phyloP scores from a whole-genome alignment of 306 rosid species.

The Cucurbita pepo region DNA sequence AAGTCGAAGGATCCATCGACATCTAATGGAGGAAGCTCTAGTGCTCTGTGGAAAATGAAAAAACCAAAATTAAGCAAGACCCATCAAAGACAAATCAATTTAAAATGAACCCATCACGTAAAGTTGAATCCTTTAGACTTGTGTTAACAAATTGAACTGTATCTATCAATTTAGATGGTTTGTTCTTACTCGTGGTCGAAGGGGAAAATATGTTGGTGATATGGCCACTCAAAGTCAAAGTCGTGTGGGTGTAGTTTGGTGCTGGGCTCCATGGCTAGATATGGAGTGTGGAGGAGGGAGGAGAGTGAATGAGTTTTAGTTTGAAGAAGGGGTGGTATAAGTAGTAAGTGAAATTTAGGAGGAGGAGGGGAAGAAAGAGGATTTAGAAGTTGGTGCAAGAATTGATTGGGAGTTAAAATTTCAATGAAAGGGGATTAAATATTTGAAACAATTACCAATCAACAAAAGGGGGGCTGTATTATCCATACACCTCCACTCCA shows the following conservation, averaged over 20 bases:
- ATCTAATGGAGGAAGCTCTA: slow-evolving; percentile 21
- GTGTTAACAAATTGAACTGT: no score
- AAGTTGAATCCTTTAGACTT: not conserved
- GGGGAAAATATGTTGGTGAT: not conserved
- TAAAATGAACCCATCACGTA: not conserved
- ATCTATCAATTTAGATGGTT: no score
- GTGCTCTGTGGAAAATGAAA: slow-evolving; percentile 11
- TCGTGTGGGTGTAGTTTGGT: slow-evolving; percentile 13
- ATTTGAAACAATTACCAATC: slow-evolving; percentile 19
- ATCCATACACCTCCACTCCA: not conserved
- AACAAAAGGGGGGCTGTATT: slow-evolving; percentile 13
- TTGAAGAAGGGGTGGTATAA: not conserved
- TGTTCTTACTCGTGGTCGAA: slow-evolving; percentile 18
- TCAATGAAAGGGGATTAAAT: slow-evolving; percentile 9
- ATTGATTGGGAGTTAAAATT: slow-evolving; percentile 27
- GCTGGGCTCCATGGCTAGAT: slow-evolving; percentile 17
- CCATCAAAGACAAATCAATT: not conserved
- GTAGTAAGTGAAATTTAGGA: not conserved
- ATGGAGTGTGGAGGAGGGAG: no score
- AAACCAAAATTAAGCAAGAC: not conserved
- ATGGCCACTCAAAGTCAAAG: slow-evolving; percentile 12
- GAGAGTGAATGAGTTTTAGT: not conserved
- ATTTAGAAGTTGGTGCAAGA: slow-evolving; percentile 14
- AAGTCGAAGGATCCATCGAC: not conserved
- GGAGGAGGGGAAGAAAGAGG: not conserved